A percentile compares a stretch with the other conserved stretches of the same genome.
Conservation (phyloP, 495 filamentous ascomycete genomes). For the Stereocaulon alpinum region DNA sequence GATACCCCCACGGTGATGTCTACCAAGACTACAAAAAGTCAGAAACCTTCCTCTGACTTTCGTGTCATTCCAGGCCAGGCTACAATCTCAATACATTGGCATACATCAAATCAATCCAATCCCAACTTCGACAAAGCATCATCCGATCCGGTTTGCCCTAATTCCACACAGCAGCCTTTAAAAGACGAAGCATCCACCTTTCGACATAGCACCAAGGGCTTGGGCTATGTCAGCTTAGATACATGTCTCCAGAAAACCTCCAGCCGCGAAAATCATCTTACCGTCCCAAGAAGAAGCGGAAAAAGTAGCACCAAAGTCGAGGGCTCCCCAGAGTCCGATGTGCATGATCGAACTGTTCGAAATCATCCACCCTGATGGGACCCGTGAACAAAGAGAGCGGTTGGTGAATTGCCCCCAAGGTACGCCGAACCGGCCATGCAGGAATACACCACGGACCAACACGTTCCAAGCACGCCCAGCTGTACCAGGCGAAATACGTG, state of each 20-base stretch:
- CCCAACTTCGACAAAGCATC: not conserved
- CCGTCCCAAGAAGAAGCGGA: conserved; percentile 4
- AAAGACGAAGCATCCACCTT: not conserved
- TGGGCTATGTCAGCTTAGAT: conserved; percentile 18
- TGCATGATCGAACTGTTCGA: conserved; percentile 19
- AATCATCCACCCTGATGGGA: conserved; percentile 15
- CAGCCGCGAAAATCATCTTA: not conserved
- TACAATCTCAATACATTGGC: not conserved
- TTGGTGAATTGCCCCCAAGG: conserved; percentile 10
- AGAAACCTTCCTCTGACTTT: not conserved
- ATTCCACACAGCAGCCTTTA: not conserved
- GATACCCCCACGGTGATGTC: not conserved
- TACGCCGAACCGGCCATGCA: conserved; percentile 14
- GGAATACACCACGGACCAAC: not conserved
- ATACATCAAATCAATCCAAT: not conserved
- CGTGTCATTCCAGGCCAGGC: not conserved
- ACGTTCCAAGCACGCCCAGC: conserved; percentile 5
- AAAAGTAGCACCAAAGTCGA: not conserved
- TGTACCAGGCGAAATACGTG: not conserved
- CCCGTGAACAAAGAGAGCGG: conserved; percentile 11
- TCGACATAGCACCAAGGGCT: not conserved
- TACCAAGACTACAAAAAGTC: not conserved
- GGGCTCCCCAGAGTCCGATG: conserved; percentile 11
- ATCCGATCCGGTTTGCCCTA: not conserved
- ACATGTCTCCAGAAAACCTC: conserved; percentile 12